These are phyloP conservation scores for Prunus persica DNA, from an alignment of 306 rosid species.

Conservation along the genomic window DNA sequence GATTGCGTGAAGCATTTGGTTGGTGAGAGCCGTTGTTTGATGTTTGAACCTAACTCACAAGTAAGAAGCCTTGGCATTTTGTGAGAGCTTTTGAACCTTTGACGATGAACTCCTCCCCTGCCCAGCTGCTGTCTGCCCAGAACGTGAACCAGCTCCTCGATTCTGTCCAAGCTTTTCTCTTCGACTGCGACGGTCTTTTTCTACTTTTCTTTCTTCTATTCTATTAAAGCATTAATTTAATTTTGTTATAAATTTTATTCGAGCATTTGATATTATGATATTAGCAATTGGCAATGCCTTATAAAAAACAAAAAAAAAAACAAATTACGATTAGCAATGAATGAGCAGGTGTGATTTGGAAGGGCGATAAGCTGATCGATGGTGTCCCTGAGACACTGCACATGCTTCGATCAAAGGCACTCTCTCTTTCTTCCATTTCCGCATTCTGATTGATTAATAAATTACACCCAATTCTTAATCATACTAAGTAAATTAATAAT, in stretches of 20 bases:
- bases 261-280: background rate
- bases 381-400: slow-evolving; percentile 68
- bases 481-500: no score
- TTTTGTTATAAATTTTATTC: background rate
- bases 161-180: slow-evolving; percentile 80
- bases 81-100: no score
- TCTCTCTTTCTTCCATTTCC: background rate
- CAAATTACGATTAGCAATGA: background rate
- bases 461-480: no score
- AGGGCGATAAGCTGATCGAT: slow-evolving; percentile 68
- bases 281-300: no score
- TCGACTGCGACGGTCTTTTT: slow-evolving; percentile 85
- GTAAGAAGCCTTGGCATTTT: no score
- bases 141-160: slow-evolving; percentile 46
- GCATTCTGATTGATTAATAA: background rate
- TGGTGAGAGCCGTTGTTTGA: no score
- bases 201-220: background rate
- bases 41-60: background rate
- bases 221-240: background rate
- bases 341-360: slow-evolving; percentile 83
- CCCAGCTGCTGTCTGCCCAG: slow-evolving; percentile 38
- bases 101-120: background rate
- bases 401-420: slow-evolving; percentile 72
- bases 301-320: no score
- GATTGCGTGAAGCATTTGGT: no score